Base-by-base conservation (phyloP, 352 stramenopile genomes). In the Globisporangium camurandrum region DNA sequence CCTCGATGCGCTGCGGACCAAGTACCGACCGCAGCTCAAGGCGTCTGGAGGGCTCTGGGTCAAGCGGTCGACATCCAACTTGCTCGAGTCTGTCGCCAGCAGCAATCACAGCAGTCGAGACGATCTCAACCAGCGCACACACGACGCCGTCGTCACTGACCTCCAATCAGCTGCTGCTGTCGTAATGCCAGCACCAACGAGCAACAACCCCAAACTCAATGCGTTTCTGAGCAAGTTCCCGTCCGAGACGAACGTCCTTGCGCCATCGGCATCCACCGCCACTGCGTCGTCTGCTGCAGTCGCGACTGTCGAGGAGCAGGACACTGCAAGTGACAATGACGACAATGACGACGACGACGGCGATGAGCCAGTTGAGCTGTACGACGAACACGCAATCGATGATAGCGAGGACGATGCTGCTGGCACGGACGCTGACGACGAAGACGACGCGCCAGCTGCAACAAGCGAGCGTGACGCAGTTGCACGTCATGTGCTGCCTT, bases 161-260 rank as follows among this genome's bases (percentile, higher is more conserved):
- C 9, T 8, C 30, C 9, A 12, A 8, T 16, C 8, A 16, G 30
- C 8, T 12, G 33, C 19, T 4, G 5, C 12, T 4, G 12, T 14
- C 4, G 10, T 14, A 38, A 14, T 14, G 1, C 17, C 45, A 11
- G 9, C 45, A 7, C 37, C 36, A 11, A 30, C 46, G 19, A 26
- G 19, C 1, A 23, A 33, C 14, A 54, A 8, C 48, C 84, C 57
- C 54, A 62, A 69, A 22, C 64, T 89, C 20, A 81, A 57, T 19
- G 71, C 72, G 14, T 89, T 89, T 49, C 61, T 89, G 9, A 84
- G 64, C 55, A 82, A 86, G 49, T 77, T 89, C 51, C 72, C 75
- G 23, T 59, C 53, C n/a, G 48, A 59, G 23, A 45, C 53, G 6
- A 59, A 59, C 39, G 53, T 59, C 11, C 46, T 59, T 23, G 36